phyloP scores from a whole-genome alignment of 805 yeast species.

The Metschnikowia similis region DNA sequence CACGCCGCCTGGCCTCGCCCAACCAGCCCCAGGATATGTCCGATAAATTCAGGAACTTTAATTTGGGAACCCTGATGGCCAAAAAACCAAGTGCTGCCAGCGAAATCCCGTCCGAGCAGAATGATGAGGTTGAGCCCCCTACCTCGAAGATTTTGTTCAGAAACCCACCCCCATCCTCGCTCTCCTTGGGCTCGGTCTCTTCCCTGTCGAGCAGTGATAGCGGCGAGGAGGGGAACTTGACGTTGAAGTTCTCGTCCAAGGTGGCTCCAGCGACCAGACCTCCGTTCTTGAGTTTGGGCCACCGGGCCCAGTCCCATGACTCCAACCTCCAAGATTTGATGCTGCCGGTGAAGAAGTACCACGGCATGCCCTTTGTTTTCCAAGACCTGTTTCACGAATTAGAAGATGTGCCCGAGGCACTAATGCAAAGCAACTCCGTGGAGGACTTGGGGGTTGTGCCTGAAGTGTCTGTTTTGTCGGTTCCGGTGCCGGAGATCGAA shows the following conservation, averaged over 20 bases:
- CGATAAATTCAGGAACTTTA: slow-evolving; percentile 34
- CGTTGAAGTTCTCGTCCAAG: slow-evolving; percentile 42
- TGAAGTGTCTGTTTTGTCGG: neutral
- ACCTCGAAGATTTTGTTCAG: neutral
- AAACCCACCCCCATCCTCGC: slow-evolving; percentile 9
- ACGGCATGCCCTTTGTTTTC: slow-evolving; percentile 28
- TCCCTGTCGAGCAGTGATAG: slow-evolving; percentile 26
- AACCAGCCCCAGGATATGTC: slow-evolving; percentile 3
- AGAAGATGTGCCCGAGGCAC: slow-evolving; percentile 39
- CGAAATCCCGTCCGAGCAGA: slow-evolving; percentile 6
- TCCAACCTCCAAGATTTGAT: slow-evolving; percentile 33
- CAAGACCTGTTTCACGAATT: slow-evolving; percentile 31
- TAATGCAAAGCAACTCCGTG: slow-evolving; percentile 20
- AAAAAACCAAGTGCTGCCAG: slow-evolving; percentile 1
- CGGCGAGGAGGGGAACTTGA: slow-evolving; percentile 41
- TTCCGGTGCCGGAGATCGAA: neutral
- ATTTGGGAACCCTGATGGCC: slow-evolving; percentile 37
- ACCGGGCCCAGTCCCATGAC: slow-evolving; percentile 40
- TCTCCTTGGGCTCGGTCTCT: slow-evolving; percentile 12
- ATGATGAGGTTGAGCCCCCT: slow-evolving; percentile 22
- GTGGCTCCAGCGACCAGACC: slow-evolving; percentile 32
- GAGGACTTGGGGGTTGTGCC: slow-evolving; percentile 4
- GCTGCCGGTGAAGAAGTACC: slow-evolving; percentile 9
- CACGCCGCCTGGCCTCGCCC: slow-evolving; percentile 1
- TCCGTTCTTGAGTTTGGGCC: slow-evolving; percentile 27